These are phyloP conservation scores for Phytomonas sp. DNA, from an alignment of 208 protist genomes.

Conservation along the genomic window DNA sequence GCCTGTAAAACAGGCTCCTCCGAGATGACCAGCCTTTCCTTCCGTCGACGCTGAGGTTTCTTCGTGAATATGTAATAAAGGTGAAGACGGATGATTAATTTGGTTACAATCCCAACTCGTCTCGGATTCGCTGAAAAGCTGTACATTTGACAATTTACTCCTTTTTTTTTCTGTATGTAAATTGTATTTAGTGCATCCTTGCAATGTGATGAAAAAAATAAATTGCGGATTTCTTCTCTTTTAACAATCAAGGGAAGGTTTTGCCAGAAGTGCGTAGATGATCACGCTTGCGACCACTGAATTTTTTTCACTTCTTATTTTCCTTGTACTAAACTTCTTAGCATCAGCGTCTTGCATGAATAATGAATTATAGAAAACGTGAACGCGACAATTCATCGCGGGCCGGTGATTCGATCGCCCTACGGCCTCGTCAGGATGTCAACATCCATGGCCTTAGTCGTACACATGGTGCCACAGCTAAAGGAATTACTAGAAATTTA, in stretches of 20 bases:
- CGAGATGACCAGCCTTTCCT: not conserved
- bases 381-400: not conserved
- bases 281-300: not conserved
- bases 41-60: not conserved
- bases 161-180: not conserved
- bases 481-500: not conserved
- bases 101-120: not conserved
- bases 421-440: not conserved
- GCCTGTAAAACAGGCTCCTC: slow-evolving; percentile 25
- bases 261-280: not conserved
- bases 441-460: not conserved
- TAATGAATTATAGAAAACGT: not conserved
- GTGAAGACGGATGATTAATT: not conserved
- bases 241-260: not conserved
- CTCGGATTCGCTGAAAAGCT: not conserved
- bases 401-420: not conserved
- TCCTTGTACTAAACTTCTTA: slow-evolving; percentile 3
- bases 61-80: slow-evolving; percentile 1
- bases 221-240: not conserved
- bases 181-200: not conserved
- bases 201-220: not conserved
- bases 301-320: slow-evolving; percentile 14
- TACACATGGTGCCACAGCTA: not conserved
- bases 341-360: not conserved
- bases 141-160: slow-evolving; percentile 3